Evolutionary conservation across 768 basidiomycete species (phyloP).

Genomic region (Boletus vinaceobasis): DNA sequence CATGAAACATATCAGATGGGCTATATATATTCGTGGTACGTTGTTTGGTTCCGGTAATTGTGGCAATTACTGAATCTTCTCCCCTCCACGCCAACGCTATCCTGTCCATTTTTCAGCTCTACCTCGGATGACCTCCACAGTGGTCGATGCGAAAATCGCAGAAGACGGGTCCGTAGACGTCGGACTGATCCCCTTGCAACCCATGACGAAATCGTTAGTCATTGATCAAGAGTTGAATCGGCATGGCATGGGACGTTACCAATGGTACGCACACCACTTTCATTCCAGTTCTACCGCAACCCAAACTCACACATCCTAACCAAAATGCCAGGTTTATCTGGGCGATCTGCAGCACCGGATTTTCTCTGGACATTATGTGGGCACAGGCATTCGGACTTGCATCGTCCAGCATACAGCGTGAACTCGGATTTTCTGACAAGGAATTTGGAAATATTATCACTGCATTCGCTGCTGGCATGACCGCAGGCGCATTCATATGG

Average conservation of each 20-base stretch:
- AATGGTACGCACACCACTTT: constrained; percentile 5
- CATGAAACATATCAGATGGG: too few relatives aligned
- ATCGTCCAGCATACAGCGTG: background rate
- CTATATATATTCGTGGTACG: too few relatives aligned
- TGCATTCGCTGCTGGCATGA: background rate
- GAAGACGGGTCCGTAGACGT: too few relatives aligned
- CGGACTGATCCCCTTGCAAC: background rate
- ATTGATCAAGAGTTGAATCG: constrained; percentile 13
- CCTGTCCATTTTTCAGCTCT: background rate
- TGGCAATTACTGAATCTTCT: background rate
- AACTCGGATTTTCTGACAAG: constrained; percentile 19
- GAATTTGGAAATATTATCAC: constrained; percentile 2
- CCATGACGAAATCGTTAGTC: constrained; percentile 5
- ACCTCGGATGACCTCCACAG: background rate
- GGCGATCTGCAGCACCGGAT: constrained; percentile 11
- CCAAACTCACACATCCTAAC: background rate
- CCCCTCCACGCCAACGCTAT: too few relatives aligned
- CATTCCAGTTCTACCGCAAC: background rate
- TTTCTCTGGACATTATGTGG: constrained; percentile 12
- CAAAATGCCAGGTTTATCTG: constrained; percentile 11
- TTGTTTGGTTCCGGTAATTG: too few relatives aligned
- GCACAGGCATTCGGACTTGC: background rate
- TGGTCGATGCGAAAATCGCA: background rate
- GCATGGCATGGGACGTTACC: constrained; percentile 15
- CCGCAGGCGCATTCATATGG: constrained; percentile 11